Conservation (phyloP, 2,329 filamentous ascomycete species). For the Bipolaris cookei region DNA sequence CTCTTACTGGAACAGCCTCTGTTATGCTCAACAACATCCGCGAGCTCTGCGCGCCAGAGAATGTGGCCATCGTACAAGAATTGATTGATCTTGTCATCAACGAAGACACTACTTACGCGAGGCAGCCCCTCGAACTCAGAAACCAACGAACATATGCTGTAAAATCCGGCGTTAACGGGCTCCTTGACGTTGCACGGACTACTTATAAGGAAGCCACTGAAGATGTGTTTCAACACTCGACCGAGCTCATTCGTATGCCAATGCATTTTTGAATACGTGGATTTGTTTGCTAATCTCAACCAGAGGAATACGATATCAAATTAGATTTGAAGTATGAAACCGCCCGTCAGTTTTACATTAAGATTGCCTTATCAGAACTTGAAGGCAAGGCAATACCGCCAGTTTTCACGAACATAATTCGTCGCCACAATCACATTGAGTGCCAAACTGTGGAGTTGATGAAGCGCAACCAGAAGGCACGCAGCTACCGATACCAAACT, state of each 20-base stretch:
- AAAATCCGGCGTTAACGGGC: constrained; percentile 80
- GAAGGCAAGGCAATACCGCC: constrained; percentile 66
- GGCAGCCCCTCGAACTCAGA: constrained; percentile 79
- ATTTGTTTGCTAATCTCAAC: constrained; percentile 9
- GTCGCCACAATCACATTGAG: constrained; percentile 77
- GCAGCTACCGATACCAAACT: neutral
- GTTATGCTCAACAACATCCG: constrained; percentile 71
- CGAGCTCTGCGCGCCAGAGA: constrained; percentile 70
- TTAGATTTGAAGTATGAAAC: constrained; percentile 78
- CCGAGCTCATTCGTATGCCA: constrained; percentile 66
- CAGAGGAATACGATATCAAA: constrained; percentile 61
- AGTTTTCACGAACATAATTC: constrained; percentile 77
- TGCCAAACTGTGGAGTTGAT: constrained; percentile 86
- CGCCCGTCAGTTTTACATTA: constrained; percentile 79
- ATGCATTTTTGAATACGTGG: neutral
- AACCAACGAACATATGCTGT: constrained; percentile 93
- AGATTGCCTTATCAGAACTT: constrained; percentile 67
- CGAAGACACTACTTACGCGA: constrained; percentile 78
- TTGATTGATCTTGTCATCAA: constrained; percentile 77
- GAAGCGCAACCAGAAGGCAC: constrained; percentile 68
- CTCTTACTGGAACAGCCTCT: constrained; percentile 69
- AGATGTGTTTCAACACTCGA: constrained; percentile 75
- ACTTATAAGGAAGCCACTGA: constrained; percentile 88
- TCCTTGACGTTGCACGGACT: constrained; percentile 86
- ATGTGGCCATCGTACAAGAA: constrained; percentile 65